Evolutionary conservation across 495 filamentous ascomycete species (phyloP).

Genomic region (Neurospora sp.): DNA sequence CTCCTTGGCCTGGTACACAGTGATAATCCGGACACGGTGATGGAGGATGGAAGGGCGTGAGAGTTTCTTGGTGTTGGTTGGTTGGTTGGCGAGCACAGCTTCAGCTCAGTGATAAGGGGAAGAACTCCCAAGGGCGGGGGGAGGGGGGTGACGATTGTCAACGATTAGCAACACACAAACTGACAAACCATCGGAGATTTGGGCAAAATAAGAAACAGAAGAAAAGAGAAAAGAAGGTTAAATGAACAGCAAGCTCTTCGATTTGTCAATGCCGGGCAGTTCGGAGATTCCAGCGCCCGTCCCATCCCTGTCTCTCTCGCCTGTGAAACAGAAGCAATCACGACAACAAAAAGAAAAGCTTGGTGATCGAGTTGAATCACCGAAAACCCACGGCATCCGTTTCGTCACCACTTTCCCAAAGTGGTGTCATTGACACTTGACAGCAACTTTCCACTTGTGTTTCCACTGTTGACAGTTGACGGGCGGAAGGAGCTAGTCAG

Average conservation of each 20-base stretch:
- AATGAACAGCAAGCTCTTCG: not conserved
- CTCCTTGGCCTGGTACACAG: not conserved
- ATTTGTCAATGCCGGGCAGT: not conserved
- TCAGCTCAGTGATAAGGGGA: not conserved
- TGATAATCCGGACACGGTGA: not conserved
- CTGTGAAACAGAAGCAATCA: not conserved
- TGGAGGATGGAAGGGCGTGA: not conserved
- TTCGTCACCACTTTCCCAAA: not conserved
- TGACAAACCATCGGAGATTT: not conserved
- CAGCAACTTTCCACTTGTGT: not conserved
- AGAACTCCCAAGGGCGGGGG: not conserved
- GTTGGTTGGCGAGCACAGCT: not conserved
- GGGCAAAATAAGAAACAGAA: not conserved
- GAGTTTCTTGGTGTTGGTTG: not conserved
- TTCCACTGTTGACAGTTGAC: not conserved
- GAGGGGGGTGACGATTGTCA: not conserved
- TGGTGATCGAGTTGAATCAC: not conserved
- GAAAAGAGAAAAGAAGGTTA: not conserved
- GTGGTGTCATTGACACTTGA: not conserved
- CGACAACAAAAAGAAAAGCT: not conserved
- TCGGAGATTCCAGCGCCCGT: not conserved
- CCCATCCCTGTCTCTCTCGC: not conserved
- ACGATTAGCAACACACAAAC: not conserved
- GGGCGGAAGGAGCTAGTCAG: not conserved
- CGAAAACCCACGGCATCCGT: not conserved